Base-by-base conservation (phyloP, 371 early-diverging fungal species). In the Lichtheimia hyalospora region DNA sequence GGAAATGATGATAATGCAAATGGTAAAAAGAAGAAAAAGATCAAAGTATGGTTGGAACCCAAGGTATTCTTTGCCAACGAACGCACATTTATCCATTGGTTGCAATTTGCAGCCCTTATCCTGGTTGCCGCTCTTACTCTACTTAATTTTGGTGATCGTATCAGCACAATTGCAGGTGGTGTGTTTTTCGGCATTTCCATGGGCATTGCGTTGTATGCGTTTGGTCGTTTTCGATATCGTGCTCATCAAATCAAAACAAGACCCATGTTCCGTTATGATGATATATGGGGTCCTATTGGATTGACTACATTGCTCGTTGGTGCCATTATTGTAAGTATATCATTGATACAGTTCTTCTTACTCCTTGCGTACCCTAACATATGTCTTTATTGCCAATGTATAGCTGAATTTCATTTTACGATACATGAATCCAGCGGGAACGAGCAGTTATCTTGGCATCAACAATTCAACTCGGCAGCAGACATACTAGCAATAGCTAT, bases 51-150 rank as follows among this genome's bases (percentile, higher is more conserved):
- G 7, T 40, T 75, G 25, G 75, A 75, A 40, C 75, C 75, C 2
- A 75, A 75, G 25, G 89, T 92, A 23, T 92, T 92, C 72, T 92
- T 96, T 72, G 94, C 96, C 23, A 96, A 96, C 68, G 96, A 96
- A 71, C 79, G 96, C 46, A 95, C 96, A 0, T 94, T 92, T 62
- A 81, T 96, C 61, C 81, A 84, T 55, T 95, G 96, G 96, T 78
- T 94, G 52, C 89, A 90, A 46, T 79, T 89, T 39, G 74, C 87
- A 39, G 84, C 86, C n/a, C 70, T 87, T 25, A 70, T 91, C 28
- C 81, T 90, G 24, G 82, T 81, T 21, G 75, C 89, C 25, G 88
- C 87, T 5, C 67, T 92, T 62, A 89, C 87, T 20, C 68, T 92
- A 40, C 61, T 91, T 39, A 92, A 91, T 67, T 92, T 91, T 77